Evolutionary conservation across 78 protist genomes (phyloP).

Genomic region (Dictyostelium discoideum): DNA sequence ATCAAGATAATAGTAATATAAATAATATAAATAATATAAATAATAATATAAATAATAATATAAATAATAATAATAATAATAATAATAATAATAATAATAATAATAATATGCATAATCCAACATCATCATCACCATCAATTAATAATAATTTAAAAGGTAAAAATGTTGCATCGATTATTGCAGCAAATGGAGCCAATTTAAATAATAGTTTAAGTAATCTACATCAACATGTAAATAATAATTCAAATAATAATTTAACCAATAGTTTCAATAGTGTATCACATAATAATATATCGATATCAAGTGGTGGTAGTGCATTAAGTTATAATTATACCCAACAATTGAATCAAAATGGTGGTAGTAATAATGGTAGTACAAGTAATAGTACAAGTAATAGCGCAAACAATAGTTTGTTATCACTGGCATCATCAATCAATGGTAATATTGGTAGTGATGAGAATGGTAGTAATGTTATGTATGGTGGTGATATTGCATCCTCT

Average conservation of each 20-base stretch:
- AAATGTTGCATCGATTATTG: constrained; percentile 10
- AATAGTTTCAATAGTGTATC: not conserved
- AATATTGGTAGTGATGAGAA: not conserved
- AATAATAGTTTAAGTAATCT: not conserved
- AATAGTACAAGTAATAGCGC: not conserved
- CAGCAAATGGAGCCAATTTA: constrained; percentile 12
- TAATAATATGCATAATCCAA: not conserved
- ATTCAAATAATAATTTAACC: not conserved
- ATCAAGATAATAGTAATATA: not conserved
- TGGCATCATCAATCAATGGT: not conserved
- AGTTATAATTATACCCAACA: not conserved
- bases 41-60: too few relatives aligned
- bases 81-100: too few relatives aligned
- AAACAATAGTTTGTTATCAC: not conserved
- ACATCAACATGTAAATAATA: not conserved
- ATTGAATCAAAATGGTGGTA: not conserved
- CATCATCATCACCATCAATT: not conserved
- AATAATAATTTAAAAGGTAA: not conserved
- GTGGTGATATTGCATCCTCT: not conserved
- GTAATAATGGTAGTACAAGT: not conserved
- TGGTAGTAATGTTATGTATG: not conserved
- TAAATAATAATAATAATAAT: not conserved
- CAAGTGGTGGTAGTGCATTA: not conserved
- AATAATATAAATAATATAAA: too few relatives aligned
- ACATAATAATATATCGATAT: not conserved